Conservation (phyloP, 345 rosid species). For the Lepidium aucheri region DNA sequence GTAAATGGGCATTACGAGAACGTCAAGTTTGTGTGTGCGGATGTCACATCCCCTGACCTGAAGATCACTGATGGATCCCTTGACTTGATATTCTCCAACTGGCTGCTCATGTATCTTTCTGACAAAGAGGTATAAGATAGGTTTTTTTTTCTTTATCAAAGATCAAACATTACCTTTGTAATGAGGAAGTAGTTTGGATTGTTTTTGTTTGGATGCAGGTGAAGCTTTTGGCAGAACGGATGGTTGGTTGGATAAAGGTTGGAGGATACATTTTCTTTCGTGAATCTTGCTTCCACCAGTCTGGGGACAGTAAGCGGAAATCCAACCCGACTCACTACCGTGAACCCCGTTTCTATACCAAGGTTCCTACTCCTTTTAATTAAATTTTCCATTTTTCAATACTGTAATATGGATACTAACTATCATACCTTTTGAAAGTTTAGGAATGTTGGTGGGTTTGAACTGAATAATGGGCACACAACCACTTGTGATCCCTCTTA, state of each 20-base stretch:
- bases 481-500: background rate
- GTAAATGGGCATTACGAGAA: constrained; percentile 75
- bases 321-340: constrained; percentile 91
- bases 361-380: constrained; percentile 42
- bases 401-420: too few relatives aligned
- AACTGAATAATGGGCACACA: background rate
- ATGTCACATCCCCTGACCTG: constrained; percentile 74
- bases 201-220: constrained; percentile 38
- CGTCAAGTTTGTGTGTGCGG: constrained; percentile 80
- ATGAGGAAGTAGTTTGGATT: background rate
- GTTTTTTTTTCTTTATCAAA: background rate
- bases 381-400: too few relatives aligned
- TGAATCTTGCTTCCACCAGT: constrained; percentile 97
- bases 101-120: constrained; percentile 96
- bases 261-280: constrained; percentile 93
- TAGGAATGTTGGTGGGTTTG: background rate
- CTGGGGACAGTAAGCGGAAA: constrained; percentile 82
- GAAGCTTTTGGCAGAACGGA: constrained; percentile 60
- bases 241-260: constrained; percentile 79
- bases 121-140: constrained; percentile 59
- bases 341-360: constrained; percentile 89
- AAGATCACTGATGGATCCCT: constrained; percentile 60
- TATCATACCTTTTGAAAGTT: too few relatives aligned
- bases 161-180: background rate
- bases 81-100: constrained; percentile 87